phyloP scores from a whole-genome alignment of 1,139 yeast genomes.

The Candida smagusa region DNA sequence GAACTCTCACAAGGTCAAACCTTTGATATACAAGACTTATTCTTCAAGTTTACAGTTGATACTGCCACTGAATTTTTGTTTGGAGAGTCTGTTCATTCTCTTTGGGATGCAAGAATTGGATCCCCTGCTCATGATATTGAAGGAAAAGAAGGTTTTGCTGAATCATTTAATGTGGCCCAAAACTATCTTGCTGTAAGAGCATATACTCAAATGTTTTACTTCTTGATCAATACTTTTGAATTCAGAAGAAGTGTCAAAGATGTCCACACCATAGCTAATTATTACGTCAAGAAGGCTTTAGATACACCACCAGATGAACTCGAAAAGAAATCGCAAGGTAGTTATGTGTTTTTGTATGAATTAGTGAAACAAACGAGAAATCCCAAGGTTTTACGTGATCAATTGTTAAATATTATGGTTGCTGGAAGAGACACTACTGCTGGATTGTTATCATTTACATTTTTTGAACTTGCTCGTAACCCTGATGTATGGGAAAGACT shows the following conservation, averaged over 20 bases:
- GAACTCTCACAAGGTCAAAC: conserved; percentile 11
- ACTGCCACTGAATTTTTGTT: conserved; percentile 59
- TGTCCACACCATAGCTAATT: conserved; percentile 32
- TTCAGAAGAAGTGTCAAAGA: conserved; percentile 26
- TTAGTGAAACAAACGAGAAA: conserved; percentile 48
- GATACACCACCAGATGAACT: conserved; percentile 26
- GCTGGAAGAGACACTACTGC: conserved; percentile 62
- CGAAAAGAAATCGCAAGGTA: conserved; percentile 33
- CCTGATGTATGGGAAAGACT: conserved; percentile 36
- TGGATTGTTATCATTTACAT: conserved; percentile 43
- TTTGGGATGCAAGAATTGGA: conserved; percentile 25
- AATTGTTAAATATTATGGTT: conserved; percentile 45
- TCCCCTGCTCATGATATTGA: conserved; percentile 15
- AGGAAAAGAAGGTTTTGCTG: conserved; percentile 36
- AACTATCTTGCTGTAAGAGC: conserved; percentile 33
- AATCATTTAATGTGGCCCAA: conserved; percentile 41
- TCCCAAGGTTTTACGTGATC: conserved; percentile 46
- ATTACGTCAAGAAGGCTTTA: conserved; percentile 18
- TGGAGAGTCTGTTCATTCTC: conserved; percentile 49
- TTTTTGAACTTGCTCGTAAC: conserved; percentile 44
- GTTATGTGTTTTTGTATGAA: conserved; percentile 49
- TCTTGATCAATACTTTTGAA: conserved; percentile 25
- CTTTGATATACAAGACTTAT: conserved; percentile 47
- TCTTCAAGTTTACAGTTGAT: conserved; percentile 51
- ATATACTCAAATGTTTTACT: conserved; percentile 31